These are phyloP conservation scores for Dalbergia cultrata DNA, from an alignment of 306 rosid species.

Conservation along the genomic window DNA sequence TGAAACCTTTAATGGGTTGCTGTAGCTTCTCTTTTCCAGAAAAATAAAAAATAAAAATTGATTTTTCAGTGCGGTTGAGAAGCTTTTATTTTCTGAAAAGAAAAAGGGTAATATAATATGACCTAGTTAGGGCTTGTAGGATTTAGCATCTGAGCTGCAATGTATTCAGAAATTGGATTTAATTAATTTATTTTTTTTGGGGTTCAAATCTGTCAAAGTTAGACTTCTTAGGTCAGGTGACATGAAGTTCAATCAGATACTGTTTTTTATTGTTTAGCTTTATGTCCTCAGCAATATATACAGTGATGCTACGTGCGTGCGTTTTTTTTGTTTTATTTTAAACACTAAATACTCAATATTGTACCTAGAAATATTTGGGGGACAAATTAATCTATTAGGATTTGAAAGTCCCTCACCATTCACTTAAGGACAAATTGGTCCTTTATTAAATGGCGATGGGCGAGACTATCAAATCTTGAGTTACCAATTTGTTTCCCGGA, in stretches of 20 bases:
- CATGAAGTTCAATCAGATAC: conserved; percentile 5
- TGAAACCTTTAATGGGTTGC: background rate
- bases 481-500: too few species aligned
- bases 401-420: too few species aligned
- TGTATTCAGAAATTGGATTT: background rate
- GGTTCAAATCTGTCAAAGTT: background rate
- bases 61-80: background rate
- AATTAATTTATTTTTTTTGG: too few species aligned
- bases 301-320: background rate
- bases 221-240: background rate
- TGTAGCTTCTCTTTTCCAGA: too few species aligned
- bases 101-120: background rate
- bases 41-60: background rate
- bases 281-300: background rate
- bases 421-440: too few species aligned
- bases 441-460: too few species aligned
- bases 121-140: background rate
- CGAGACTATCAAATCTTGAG: too few species aligned
- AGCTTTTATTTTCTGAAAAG: background rate
- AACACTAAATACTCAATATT: too few species aligned
- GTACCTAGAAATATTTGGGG: too few species aligned
- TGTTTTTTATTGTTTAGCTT: background rate
- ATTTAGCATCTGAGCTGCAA: background rate
- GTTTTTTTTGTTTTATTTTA: background rate
- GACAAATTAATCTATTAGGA: too few species aligned